Conservation (phyloP, 352 stramenopile genomes). For the Pythium sp. region DNA sequence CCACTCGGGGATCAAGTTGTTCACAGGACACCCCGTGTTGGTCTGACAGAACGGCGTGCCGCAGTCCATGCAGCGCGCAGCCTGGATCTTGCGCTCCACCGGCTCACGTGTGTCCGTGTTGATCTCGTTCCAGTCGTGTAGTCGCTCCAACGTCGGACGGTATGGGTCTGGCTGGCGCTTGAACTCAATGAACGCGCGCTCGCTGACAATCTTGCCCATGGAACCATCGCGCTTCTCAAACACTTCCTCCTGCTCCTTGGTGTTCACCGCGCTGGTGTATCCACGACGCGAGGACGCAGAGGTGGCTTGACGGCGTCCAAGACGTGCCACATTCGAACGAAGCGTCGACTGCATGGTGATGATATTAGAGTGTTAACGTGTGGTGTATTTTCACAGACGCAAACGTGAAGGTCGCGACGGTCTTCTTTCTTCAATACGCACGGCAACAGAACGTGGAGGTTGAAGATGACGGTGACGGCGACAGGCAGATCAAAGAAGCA, state of each 20-base stretch:
- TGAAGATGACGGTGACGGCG: background rate
- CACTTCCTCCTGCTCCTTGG: constrained; percentile 22
- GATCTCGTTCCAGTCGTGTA: constrained; percentile 98
- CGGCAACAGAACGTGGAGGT: background rate
- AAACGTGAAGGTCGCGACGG: background rate
- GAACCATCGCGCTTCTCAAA: constrained; percentile 67
- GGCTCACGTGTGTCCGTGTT: constrained; percentile 90
- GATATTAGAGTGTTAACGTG: background rate
- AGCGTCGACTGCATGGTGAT: constrained; percentile 15
- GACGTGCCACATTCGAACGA: constrained; percentile 3
- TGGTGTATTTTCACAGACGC: background rate
- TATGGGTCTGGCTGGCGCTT: constrained; percentile 91
- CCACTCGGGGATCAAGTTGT: constrained; percentile 99
- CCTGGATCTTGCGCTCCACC: constrained; percentile 90
- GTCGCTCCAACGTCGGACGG: constrained; percentile 87
- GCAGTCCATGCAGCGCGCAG: constrained; percentile 98
- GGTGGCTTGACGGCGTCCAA: constrained; percentile 5
- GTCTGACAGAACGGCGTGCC: constrained; percentile 98
- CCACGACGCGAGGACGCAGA: constrained; percentile 4
- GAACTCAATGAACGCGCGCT: constrained; percentile 82
- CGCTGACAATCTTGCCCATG: constrained; percentile 63
- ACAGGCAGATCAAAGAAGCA: background rate
- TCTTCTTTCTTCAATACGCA: constrained; percentile 2
- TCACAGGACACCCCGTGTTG: constrained; percentile 96
- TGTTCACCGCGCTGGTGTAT: constrained; percentile 24